Conservation (phyloP, 768 basidiomycete species). For the Strobilomyces echinocephalus region DNA sequence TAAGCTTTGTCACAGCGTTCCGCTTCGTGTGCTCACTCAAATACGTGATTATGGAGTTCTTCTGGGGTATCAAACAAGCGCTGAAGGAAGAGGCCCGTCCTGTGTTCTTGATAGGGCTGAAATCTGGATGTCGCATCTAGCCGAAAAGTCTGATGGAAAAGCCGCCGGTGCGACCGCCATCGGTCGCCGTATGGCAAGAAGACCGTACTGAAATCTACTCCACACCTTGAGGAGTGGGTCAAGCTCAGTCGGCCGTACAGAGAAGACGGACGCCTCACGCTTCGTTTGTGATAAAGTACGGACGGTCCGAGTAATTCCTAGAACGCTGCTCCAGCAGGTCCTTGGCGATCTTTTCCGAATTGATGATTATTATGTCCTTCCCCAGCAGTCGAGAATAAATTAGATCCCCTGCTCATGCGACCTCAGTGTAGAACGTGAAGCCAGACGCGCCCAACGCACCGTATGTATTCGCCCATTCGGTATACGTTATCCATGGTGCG, state of each 20-base stretch:
- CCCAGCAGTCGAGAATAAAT: background rate
- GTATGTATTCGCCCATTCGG: background rate
- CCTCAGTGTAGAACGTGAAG: background rate
- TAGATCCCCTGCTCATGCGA: background rate
- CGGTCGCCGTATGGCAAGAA: background rate
- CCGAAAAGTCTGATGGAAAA: background rate
- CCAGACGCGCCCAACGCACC: background rate
- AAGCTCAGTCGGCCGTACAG: background rate
- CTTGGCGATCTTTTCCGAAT: background rate
- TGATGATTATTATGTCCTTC: background rate
- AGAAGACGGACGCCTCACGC: background rate
- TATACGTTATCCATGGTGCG: background rate
- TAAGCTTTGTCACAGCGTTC: background rate
- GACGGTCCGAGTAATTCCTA: background rate
- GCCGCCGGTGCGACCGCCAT: background rate
- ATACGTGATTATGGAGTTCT: constrained; percentile 29
- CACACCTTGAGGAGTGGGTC: background rate
- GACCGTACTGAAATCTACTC: background rate
- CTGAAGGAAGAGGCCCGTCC: constrained; percentile 19
- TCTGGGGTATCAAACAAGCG: constrained; percentile 31
- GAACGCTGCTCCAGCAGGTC: background rate
- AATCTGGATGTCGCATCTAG: background rate
- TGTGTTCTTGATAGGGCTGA: background rate
- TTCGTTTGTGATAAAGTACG: background rate
- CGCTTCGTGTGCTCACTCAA: constrained; percentile 20